Evolutionary conservation across 441 rosid genomes (phyloP).

Genomic region (Populus tomentosa): DNA sequence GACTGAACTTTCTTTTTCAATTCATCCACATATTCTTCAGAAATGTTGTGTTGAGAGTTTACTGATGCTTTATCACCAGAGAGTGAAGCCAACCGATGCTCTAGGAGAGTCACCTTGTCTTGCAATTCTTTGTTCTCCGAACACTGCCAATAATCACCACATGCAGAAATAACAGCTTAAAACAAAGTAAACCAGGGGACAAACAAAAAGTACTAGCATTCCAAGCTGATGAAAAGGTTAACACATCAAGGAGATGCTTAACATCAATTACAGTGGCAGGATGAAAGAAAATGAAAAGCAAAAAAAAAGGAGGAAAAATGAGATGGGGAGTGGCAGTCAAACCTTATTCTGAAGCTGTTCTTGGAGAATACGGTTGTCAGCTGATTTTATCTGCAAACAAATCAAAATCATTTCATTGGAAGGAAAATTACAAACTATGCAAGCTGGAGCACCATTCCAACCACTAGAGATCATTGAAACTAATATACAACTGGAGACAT

Average conservation of each 20-base stretch:
- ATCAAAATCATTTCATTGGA: constrained; percentile 19
- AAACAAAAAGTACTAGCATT: constrained; percentile 6
- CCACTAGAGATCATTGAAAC: neutral
- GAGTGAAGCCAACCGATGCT: constrained; percentile 53
- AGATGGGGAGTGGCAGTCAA: neutral
- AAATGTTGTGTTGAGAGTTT: constrained; percentile 33
- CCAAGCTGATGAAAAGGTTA: neutral
- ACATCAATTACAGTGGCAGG: neutral
- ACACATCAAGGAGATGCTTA: constrained; percentile 4
- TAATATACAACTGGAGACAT: neutral
- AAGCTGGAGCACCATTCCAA: neutral
- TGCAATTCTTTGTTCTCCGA: constrained; percentile 75
- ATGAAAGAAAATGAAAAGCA: neutral
- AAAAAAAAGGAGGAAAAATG: neutral
- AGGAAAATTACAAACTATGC: neutral
- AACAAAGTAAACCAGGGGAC: neutral
- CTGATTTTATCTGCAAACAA: constrained; percentile 75
- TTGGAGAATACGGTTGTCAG: constrained; percentile 92
- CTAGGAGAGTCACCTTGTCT: constrained; percentile 62
- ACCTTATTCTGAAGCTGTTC: constrained; percentile 94
- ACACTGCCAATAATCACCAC: constrained; percentile 45
- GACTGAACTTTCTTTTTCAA: constrained; percentile 69
- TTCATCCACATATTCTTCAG: constrained; percentile 56
- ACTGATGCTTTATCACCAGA: constrained; percentile 35
- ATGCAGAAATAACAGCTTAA: constrained; percentile 2